A percentile compares a stretch with the other conserved stretches of the same genome.
These are phyloP conservation scores for Penicillium vulpinum DNA, from an alignment of 2,329 filamentous ascomycete species.

Conservation along the genomic window DNA sequence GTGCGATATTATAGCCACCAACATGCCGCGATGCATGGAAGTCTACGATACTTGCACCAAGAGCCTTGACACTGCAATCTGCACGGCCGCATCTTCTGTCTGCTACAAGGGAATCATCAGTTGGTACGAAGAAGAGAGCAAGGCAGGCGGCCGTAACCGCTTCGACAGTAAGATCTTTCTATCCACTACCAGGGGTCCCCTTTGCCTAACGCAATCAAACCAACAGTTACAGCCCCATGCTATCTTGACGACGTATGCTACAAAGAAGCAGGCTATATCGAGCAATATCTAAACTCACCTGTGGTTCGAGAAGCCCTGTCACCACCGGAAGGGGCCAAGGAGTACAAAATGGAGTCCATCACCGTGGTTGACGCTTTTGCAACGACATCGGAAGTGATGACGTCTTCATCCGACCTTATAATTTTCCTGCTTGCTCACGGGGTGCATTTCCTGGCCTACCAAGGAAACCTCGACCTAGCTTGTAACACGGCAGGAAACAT, in stretches of 20 bases:
- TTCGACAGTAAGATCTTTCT: constrained; percentile 25
- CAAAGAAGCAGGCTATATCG: constrained; percentile 6
- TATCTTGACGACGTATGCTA: constrained; percentile 26
- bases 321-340: constrained; percentile 13
- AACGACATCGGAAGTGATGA: constrained; percentile 8
- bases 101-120: constrained; percentile 17
- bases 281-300: constrained; percentile 24
- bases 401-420: constrained; percentile 14
- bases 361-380: constrained; percentile 14
- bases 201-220: background rate
- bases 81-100: constrained; percentile 15
- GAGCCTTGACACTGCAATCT: constrained; percentile 20
- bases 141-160: constrained; percentile 22
- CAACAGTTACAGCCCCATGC: constrained; percentile 23
- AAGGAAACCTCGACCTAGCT: constrained; percentile 28
- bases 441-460: constrained; percentile 25
- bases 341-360: constrained; percentile 13
- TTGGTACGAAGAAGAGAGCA: constrained; percentile 23
- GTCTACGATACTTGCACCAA: constrained; percentile 39
- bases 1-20: constrained; percentile 49
- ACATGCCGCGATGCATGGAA: constrained; percentile 49
- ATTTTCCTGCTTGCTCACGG: constrained; percentile 14
- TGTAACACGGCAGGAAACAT: constrained; percentile 30
- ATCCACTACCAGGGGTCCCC: no score
- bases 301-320: constrained; percentile 20